Base-by-base conservation (phyloP, 495 filamentous ascomycete genomes). In the Talaromyces thailandensis region DNA sequence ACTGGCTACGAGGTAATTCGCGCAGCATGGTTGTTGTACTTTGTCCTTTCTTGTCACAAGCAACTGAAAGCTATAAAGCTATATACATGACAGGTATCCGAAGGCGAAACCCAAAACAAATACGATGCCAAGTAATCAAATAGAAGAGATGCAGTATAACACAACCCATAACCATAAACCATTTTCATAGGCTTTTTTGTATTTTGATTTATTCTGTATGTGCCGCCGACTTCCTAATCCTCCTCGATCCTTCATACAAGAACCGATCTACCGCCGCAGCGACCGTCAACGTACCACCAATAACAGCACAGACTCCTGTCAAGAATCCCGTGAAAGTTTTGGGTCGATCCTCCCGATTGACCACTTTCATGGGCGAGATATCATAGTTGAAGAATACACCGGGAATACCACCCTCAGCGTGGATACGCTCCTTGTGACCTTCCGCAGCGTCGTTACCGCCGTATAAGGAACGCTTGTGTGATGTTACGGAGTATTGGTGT, bases 331-430 rank as follows among this genome's bases (percentile, higher is more conserved):
- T 83, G 73, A 98, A 93, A 16, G 86, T 85, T 78, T 97, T 97
- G 18, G 85, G 76, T 21, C 91, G 85, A 64, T 88, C 88, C 79
- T 99, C 94, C 45, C 92, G 86, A 79, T 98, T 99, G 77, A 99
- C 89, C 50, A 99, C 95, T 76, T 98, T 99, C 95, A 99, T 98
- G 29, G 94, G 94, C 2, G 94, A 98, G 75, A 99, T 98, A 71
- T 99, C 94, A 68, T 98, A 98, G 64, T 90, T 94, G 79, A 98
- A 97, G 80, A 98, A 98, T 12, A 98, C 92, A 5, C 95, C 95
- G 2, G 94, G 94, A 68, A 98, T 98, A 60, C 94, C 94, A 58
- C 90, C 92, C 63, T 85, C 66, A 1, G 93, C 89, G 73, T 98
- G 95, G 64, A 96, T 73, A 6, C 92, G 84, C 76, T 96, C 93